A percentile compares a stretch with the other conserved stretches of the same genome.
phyloP scores from a whole-genome alignment of 2,329 filamentous ascomycete species.

The Arthroderma sp. region DNA sequence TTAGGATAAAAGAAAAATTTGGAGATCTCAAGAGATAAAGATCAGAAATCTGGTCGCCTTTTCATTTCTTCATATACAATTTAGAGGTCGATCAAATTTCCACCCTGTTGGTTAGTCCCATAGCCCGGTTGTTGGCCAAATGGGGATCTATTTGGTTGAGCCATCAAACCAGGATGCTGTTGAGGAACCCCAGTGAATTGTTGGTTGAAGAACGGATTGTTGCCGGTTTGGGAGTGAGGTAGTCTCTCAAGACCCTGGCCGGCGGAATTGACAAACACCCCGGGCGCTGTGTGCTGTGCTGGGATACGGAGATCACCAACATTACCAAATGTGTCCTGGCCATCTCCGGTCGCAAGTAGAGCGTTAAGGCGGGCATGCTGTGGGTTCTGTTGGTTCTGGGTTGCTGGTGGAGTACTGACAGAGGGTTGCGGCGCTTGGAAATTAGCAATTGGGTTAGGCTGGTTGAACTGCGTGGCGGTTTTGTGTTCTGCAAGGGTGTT shows the following conservation, averaged over 20 bases:
- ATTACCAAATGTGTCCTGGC: conserved; percentile 95
- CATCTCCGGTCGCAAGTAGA: conserved; percentile 74
- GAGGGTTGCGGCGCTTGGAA: conserved; percentile 32
- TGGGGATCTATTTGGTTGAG: conserved; percentile 38
- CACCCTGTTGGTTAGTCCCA: conserved; percentile 33
- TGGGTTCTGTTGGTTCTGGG: conserved; percentile 34
- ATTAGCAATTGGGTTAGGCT: conserved; percentile 35
- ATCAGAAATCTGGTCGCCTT: neutral
- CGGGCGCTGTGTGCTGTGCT: conserved; percentile 88
- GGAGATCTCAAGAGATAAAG: neutral
- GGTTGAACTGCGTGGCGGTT: conserved; percentile 48
- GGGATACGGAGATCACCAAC: conserved; percentile 92
- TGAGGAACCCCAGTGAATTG: conserved; percentile 61
- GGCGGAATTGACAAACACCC: conserved; percentile 91
- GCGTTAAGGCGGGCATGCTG: conserved; percentile 67
- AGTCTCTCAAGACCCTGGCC: conserved; percentile 64
- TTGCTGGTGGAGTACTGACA: conserved; percentile 25
- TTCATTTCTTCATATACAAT: neutral
- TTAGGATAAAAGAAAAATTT: neutral
- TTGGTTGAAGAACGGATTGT: conserved; percentile 76
- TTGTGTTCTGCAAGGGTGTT: conserved; percentile 72
- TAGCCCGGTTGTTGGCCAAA: conserved; percentile 39
- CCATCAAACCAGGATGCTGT: conserved; percentile 24
- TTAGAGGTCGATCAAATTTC: conserved; percentile 51
- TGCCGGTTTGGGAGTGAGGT: conserved; percentile 56